phyloP scores from a whole-genome alignment of 1,284 basidiomycete species.

The Ceratobasidium sp. region DNA sequence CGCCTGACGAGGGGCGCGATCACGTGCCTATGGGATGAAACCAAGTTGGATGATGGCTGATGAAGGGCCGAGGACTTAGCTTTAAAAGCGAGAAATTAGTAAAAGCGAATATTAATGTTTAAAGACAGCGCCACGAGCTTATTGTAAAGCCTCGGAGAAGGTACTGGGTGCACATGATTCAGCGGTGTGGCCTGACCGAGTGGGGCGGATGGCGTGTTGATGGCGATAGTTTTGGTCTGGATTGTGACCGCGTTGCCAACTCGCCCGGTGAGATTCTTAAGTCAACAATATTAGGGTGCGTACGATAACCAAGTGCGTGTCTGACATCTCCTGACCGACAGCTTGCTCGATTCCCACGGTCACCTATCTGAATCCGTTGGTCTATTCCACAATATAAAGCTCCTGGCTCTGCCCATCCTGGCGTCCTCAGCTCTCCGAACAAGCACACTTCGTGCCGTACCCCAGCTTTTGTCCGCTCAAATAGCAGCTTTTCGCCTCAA shows the following conservation, averaged over 20 bases:
- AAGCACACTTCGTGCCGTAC: conserved; percentile 16
- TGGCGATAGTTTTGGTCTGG: neutral
- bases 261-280: conserved; percentile 17
- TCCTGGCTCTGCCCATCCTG: conserved; percentile 27
- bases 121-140: too few species aligned
- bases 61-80: too few species aligned
- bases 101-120: too few species aligned
- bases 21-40: too few species aligned
- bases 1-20: too few species aligned
- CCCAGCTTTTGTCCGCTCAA: conserved; percentile 7
- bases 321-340: too few species aligned
- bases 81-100: too few species aligned
- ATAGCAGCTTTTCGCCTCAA: conserved; percentile 21
- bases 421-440: conserved; percentile 35
- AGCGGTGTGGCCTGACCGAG: too few species aligned
- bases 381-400: conserved; percentile 12
- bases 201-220: conserved; percentile 26
- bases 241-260: conserved; percentile 21
- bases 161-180: too few species aligned
- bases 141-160: too few species aligned
- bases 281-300: neutral
- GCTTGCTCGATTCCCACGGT: conserved; percentile 25
- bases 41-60: too few species aligned
- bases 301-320: neutral
- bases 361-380: conserved; percentile 5